These are phyloP conservation scores for Escallonia rubra DNA, from an alignment of 129 eudicot species.

Conservation along the genomic window DNA sequence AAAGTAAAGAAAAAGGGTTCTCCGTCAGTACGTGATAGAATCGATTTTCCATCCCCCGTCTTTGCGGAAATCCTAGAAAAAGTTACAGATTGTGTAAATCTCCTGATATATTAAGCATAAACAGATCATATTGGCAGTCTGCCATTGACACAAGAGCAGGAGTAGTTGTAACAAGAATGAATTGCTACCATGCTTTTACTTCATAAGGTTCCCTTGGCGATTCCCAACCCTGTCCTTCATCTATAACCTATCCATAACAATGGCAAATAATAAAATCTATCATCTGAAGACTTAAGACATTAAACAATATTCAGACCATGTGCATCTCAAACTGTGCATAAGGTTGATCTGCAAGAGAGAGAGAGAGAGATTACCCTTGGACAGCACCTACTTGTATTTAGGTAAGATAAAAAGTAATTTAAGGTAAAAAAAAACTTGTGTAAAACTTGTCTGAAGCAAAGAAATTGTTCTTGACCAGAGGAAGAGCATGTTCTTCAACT, in stretches of 20 bases:
- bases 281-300: not conserved
- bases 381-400: too few species aligned
- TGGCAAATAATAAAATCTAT: not conserved
- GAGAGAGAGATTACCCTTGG: too few species aligned
- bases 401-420: too few species aligned
- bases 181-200: conserved; percentile 78
- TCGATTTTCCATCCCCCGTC: conserved; percentile 68
- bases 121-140: not conserved
- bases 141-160: not conserved
- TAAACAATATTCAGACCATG: not conserved
- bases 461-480: too few species aligned
- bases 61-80: conserved; percentile 67
- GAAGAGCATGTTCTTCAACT: too few species aligned
- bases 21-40: conserved; percentile 39
- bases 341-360: too few species aligned
- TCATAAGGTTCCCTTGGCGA: conserved; percentile 93
- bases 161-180: conserved; percentile 6
- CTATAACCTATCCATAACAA: conserved; percentile 46
- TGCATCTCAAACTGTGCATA: too few species aligned
- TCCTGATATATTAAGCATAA: conserved; percentile 4
- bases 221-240: conserved; percentile 96
- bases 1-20: conserved; percentile 81
- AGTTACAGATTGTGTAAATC: conserved; percentile 16
- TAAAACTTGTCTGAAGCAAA: too few species aligned
- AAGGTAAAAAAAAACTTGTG: too few species aligned